Base-by-base conservation (phyloP, 1,284 basidiomycete species). In the Melampsora medusae region DNA sequence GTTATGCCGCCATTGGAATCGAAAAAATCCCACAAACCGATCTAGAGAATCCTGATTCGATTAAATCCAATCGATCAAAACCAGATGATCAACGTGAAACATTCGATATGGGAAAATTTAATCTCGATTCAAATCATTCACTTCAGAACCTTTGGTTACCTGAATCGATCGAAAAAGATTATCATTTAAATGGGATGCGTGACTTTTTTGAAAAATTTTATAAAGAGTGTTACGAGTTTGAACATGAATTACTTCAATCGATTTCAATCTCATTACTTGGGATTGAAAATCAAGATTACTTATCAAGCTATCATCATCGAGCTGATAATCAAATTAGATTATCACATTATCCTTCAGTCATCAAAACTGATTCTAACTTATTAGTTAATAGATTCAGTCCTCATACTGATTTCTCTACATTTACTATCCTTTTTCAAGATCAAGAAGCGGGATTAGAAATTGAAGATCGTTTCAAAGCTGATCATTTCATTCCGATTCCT, bases 371-470 rank as follows among this genome's bases (percentile, higher is more conserved):
- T 65, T 81, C 83, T 65, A 82, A 84, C 4, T 83, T 86, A 28
- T 82, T 85, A 42, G 81, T 87, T 38, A 83, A 85, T 5, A 82
- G 88, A 35, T 87, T 89, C 66, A 86, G 85, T 16, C 86, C 86
- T 0, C 88, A 89, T 79, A 86, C 87, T 2, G 88, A 90, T 80
- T 89, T 87, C 74, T 85, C 86, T 2, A 87, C 86, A 0, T 84
- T 88, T 59, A 90, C 88, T 56, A 80, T 89, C 33, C 81, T 89
- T 9, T 84, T 89, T 76, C 88, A 89, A 81, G 88, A 89, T 78
- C 83, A 86, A 22, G 84, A 86, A 4, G 88, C 88, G 2, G 88
- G 89, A 0, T 83, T 89, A 6, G 88, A 90, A 79, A 86, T 89
- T 0, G 87, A 89, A 80, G 85, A 87, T 79, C 86, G 87, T 0